A percentile compares a stretch with the other conserved stretches of the same genome.
These are phyloP conservation scores for Saxophila tyrrhenica DNA, from an alignment of 495 filamentous ascomycete species.

Conservation along the genomic window DNA sequence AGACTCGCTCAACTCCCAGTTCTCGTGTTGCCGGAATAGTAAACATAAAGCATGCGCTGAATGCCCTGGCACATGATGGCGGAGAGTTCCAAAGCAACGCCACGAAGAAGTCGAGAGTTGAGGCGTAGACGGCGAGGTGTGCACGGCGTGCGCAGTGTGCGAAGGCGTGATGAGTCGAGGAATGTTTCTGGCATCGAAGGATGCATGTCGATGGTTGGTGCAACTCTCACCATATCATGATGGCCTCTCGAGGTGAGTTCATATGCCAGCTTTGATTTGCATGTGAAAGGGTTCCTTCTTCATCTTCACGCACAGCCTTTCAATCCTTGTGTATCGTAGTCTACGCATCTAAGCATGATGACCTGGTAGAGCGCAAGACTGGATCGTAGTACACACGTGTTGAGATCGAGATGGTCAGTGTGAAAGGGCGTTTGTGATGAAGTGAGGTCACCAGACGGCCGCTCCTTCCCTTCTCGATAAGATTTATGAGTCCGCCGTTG, in stretches of 20 bases:
- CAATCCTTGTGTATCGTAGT: too few species aligned
- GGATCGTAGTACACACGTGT: too few species aligned
- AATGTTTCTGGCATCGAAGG: neutral
- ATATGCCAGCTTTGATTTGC: too few species aligned
- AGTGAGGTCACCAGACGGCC: neutral
- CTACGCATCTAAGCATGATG: too few species aligned
- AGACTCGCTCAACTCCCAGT: too few species aligned
- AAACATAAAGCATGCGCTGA: neutral
- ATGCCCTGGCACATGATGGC: neutral
- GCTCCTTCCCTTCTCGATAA: neutral
- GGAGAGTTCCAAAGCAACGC: neutral
- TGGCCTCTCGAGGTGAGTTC: neutral
- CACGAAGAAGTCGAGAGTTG: neutral
- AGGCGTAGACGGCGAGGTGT: neutral
- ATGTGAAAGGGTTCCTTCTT: too few species aligned
- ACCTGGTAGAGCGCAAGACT: too few species aligned
- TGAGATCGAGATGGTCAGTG: too few species aligned
- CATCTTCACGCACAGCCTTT: too few species aligned
- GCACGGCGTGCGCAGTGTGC: neutral
- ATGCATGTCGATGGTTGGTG: neutral
- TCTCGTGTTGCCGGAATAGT: neutral
- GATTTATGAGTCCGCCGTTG: neutral
- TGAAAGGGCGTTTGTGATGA: too few species aligned
- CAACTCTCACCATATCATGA: neutral
- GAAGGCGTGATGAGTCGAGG: neutral